Evolutionary conservation across 2,329 filamentous ascomycete species (phyloP), one percentile per base, ranked within the genome.

Genomic region (Gaeumannomyces sp.): DNA sequence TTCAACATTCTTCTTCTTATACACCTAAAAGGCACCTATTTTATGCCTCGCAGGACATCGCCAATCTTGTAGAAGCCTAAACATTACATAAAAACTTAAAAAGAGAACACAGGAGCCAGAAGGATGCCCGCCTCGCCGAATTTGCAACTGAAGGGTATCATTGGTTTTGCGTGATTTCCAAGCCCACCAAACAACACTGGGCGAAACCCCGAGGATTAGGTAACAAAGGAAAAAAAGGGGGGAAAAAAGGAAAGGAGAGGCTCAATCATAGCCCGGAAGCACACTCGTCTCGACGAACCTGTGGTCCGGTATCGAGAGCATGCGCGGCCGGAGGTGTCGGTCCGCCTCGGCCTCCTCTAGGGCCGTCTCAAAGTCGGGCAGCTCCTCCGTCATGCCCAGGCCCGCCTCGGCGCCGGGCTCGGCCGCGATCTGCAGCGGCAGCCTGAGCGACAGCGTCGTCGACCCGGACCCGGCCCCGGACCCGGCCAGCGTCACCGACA

Each of bases 371-470:
- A 85, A 85, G 64, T 75, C 81, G 3, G 83, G 83, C 57, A 80
- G 75, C 4, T 75, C 77, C 28, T 66, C 67, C 0, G 64, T 66
- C 45, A 70, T 70, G 58, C 66, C 65, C 29, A 45, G 35, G 19
- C 61, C 61, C 16, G 19, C 31, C 31, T 57, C 38, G 50, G 70
- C 72, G 19, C 70, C 72, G 27, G 71, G 73, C 68, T 79, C 77
- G 28, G 84, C 78, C 2, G 78, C 81, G 59, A 86, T 71, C 73
- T 86, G 83, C 59, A 86, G 67, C 8, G 83, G 83, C 31, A 86
- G 72, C 56, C 76, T 77, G 57, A 85, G 68, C 62, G 74, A 77
- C 4, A 76, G 79, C 70, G 76, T 79, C 64, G 64, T 64, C 2
- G 76, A 68, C 2, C 66, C 73, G 10, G 79, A 74, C 22, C 77